Evolutionary conservation across 345 rosid genomes (phyloP).

Genomic region (Salix purpurea): DNA sequence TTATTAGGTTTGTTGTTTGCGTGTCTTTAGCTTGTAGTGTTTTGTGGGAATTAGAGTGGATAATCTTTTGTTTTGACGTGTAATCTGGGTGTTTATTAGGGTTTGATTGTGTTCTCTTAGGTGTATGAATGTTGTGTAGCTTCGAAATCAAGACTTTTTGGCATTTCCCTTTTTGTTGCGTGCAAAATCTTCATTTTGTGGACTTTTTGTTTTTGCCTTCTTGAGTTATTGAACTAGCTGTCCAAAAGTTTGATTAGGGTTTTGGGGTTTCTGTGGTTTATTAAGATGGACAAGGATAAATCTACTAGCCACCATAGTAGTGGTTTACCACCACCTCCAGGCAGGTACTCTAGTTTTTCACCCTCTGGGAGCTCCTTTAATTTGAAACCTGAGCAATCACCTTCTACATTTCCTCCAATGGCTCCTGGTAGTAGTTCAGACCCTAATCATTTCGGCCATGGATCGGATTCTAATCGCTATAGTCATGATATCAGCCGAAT

Average conservation of each 20-base stretch:
- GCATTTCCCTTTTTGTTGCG: not conserved
- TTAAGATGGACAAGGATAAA: slow-evolving; percentile 72
- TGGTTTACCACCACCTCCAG: slow-evolving; percentile 54
- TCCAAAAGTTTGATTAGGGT: not conserved
- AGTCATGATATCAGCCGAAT: slow-evolving; percentile 81
- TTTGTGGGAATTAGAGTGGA: not conserved
- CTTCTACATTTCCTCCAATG: slow-evolving; percentile 39
- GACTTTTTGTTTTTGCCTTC: not conserved
- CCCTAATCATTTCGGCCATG: slow-evolving; percentile 35
- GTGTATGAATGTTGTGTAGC: not conserved
- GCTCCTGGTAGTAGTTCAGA: slow-evolving; percentile 40
- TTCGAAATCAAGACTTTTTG: not conserved
- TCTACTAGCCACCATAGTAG: slow-evolving; percentile 41
- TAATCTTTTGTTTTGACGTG: not conserved
- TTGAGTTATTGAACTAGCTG: not conserved
- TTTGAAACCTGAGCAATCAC: slow-evolving; percentile 50
- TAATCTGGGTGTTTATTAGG: not conserved
- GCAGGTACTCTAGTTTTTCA: slow-evolving; percentile 51
- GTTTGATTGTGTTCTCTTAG: not conserved
- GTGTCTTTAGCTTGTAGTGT: not conserved
- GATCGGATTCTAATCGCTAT: slow-evolving; percentile 46
- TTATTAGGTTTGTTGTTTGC: not conserved
- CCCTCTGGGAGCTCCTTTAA: slow-evolving; percentile 38
- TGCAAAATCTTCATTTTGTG: not conserved
- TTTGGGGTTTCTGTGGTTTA: slow-evolving; percentile 5